phyloP scores from a whole-genome alignment of 805 yeast species.

The Yamadazyma olivae region DNA sequence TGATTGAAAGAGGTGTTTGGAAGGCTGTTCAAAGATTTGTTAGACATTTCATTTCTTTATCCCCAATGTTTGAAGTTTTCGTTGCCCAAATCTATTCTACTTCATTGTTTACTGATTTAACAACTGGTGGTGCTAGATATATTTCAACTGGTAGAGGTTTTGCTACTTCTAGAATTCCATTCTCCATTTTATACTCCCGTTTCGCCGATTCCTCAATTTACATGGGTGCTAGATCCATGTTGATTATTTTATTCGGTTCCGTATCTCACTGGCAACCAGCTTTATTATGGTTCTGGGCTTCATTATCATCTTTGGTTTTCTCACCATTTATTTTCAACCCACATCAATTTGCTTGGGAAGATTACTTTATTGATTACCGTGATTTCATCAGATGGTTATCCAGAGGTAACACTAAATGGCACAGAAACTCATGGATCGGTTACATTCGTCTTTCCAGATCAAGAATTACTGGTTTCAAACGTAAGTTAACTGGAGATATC shows the following conservation, averaged over 20 bases:
- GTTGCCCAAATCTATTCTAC: constrained; percentile 75
- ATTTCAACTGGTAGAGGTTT: constrained; percentile 83
- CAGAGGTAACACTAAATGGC: constrained; percentile 80
- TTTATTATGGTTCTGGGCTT: constrained; percentile 95
- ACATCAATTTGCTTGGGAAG: constrained; percentile 95
- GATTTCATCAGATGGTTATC: constrained; percentile 68
- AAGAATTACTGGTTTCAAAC: constrained; percentile 87
- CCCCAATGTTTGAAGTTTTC: constrained; percentile 78
- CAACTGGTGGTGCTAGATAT: constrained; percentile 79
- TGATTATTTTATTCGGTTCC: constrained; percentile 70
- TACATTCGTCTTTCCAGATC: constrained; percentile 79
- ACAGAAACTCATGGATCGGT: constrained; percentile 87
- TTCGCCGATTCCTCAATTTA: constrained; percentile 79
- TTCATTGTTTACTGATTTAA: constrained; percentile 62
- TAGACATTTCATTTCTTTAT: constrained; percentile 66
- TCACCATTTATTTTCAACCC: constrained; percentile 97
- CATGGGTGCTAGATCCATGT: constrained; percentile 76
- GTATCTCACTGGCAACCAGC: constrained; percentile 90
- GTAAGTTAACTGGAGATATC: constrained; percentile 60
- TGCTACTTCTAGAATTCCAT: constrained; percentile 70
- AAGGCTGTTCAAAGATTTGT: constrained; percentile 59
- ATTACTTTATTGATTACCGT: constrained; percentile 87
- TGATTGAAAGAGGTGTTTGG: constrained; percentile 74
- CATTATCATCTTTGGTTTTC: constrained; percentile 79
- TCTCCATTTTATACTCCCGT: constrained; percentile 61